Evolutionary conservation across 208 protist genomes (phyloP).

Genomic region (Trypanosoma grayi): DNA sequence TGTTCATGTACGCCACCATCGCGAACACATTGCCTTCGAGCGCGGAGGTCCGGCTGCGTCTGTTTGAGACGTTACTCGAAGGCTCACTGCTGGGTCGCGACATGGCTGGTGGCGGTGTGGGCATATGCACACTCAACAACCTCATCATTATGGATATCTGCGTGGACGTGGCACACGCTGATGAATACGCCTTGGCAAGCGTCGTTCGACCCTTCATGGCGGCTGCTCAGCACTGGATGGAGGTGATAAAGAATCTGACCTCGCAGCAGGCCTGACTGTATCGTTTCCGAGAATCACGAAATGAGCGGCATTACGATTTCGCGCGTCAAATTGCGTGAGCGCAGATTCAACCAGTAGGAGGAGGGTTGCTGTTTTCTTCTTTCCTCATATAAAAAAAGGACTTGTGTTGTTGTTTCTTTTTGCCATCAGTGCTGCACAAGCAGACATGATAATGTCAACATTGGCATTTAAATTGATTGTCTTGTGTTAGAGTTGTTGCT

Average conservation of each 20-base stretch:
- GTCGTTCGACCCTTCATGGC: slow-evolving; percentile 52
- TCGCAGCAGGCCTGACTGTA: not conserved
- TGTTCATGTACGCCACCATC: slow-evolving; percentile 79
- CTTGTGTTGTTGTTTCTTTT: not conserved
- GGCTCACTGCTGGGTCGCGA: slow-evolving; percentile 75
- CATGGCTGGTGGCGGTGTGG: slow-evolving; percentile 72
- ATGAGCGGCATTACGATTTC: too few relatives aligned
- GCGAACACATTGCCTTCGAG: slow-evolving; percentile 53
- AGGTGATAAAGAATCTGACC: slow-evolving; percentile 1
- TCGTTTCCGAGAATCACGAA: not conserved
- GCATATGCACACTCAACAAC: slow-evolving; percentile 57
- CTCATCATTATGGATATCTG: slow-evolving; percentile 74
- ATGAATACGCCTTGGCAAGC: slow-evolving; percentile 40
- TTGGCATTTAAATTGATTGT: not conserved
- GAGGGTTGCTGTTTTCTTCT: slow-evolving; percentile 17
- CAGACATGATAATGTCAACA: not conserved
- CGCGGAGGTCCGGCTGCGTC: slow-evolving; percentile 23
- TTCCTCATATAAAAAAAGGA: not conserved
- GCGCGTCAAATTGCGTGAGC: too few relatives aligned
- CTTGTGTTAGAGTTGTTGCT: not conserved
- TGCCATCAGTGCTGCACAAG: not conserved
- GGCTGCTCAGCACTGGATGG: slow-evolving; percentile 40
- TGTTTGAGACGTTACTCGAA: slow-evolving; percentile 77
- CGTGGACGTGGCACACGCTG: slow-evolving; percentile 52
- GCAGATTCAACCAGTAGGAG: too few relatives aligned